Evolutionary conservation across 2,329 filamentous ascomycete species (phyloP).

Genomic region (Colletotrichum camelliae): DNA sequence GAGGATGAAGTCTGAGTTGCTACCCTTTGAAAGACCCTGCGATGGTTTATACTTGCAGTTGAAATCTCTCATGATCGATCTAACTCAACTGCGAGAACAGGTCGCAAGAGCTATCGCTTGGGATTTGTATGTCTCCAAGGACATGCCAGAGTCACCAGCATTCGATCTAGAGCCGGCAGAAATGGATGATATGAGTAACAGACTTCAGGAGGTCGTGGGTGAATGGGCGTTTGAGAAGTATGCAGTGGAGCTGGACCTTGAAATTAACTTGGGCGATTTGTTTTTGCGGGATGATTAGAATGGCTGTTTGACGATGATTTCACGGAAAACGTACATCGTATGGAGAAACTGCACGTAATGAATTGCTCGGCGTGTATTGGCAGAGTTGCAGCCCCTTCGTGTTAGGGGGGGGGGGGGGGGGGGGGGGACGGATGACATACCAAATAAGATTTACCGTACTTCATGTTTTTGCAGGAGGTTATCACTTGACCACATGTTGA

Average conservation of each 20-base stretch:
- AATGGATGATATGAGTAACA: background rate
- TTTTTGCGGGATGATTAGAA: background rate
- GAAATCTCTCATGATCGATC: background rate
- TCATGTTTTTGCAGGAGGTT: background rate
- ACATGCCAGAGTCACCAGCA: background rate
- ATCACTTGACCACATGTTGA: background rate
- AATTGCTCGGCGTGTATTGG: background rate
- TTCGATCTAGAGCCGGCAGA: background rate
- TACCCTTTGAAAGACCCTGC: background rate
- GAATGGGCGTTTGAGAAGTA: background rate
- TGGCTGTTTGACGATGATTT: background rate
- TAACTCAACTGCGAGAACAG: background rate
- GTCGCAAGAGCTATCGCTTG: background rate
- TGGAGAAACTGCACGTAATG: background rate
- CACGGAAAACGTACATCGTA: background rate
- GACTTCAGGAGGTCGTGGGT: slow-evolving; percentile 3
- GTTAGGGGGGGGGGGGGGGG: background rate
- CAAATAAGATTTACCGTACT: background rate
- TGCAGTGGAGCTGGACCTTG: background rate
- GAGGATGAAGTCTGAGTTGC: slow-evolving; percentile 2
- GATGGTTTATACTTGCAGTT: background rate
- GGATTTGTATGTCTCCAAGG: slow-evolving; percentile 10
- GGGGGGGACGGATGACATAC: background rate
- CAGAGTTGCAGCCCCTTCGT: background rate
- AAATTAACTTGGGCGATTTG: slow-evolving; percentile 19